Base-by-base conservation (phyloP, 2,329 filamentous ascomycete species). In the Colletotrichum sp. region DNA sequence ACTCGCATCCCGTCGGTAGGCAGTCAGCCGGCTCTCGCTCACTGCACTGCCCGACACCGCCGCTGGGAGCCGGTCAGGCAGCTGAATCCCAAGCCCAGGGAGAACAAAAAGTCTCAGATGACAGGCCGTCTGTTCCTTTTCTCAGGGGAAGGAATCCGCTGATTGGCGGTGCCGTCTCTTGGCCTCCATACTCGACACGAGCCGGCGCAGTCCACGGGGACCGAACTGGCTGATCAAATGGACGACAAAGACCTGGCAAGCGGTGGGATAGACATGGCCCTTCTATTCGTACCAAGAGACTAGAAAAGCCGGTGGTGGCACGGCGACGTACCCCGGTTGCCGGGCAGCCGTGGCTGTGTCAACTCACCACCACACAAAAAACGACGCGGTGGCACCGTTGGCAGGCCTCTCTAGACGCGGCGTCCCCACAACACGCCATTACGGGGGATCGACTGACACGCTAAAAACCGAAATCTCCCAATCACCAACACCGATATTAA, bases 241-340 rank as follows among this genome's bases (percentile, higher is more conserved):
- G 9, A 62, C 18, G 59, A 62, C 26, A 52, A 22, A 52, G 26
- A 5, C 28, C 24, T 22, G 32, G n/a, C 30, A 64, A 22, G 60
- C 30, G 32, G 60, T 64, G 32, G 32, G 32, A 39, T 39, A 36
- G n/a, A 36, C 34, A 24, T 32, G 30, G 5, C n/a, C 32, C 32
- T 64, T 64, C n/a, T 24, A 48, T 44, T 44, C 39, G 18, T 12
- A 44, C 22, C 15, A 16, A 62, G 36, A 63, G 39, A 63, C 44
- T 62, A 32, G 28, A 32, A 3, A n/a, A 24, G n/a, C 15, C 30
- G 67, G 60, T 36, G 28, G 72, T 71, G 68, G 60, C 60, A 70
- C 65, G 62, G 66, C 71, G 59, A 62, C 65, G 59, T 30, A 22
- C 26, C 57, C 59, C 16, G 57, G 72, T 75, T 75, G 72, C 68